Percentiles rank a stretch among this genome's conserved stretches.
These are phyloP conservation scores for Coemansia sp. DNA, from an alignment of 192 early-diverging fungal species.

Conservation along the genomic window DNA sequence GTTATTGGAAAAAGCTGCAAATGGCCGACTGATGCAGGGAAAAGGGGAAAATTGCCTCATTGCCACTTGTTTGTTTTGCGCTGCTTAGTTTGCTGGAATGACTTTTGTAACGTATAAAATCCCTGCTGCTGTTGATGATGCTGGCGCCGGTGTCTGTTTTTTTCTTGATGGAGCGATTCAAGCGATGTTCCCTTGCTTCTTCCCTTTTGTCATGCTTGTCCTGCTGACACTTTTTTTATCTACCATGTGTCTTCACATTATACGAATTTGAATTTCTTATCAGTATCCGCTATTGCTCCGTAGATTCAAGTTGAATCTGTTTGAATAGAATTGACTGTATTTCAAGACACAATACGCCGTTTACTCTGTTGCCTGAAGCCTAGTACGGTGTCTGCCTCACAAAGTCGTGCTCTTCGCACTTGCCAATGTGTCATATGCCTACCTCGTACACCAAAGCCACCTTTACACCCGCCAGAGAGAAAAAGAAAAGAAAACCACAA, in stretches of 20 bases:
- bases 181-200: background rate
- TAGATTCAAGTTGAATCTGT: background rate
- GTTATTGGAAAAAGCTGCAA: background rate
- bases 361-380: no score
- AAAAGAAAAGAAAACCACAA: background rate
- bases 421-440: slow-evolving; percentile 3
- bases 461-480: background rate
- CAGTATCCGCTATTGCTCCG: background rate
- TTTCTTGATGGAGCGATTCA: background rate
- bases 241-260: background rate
- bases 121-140: background rate
- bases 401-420: background rate
- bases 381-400: background rate
- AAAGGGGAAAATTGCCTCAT: background rate
- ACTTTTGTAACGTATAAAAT: background rate
- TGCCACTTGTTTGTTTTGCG: background rate
- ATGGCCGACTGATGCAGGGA: slow-evolving; percentile 1
- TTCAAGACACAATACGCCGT: background rate
- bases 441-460: background rate
- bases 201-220: background rate
- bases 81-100: background rate
- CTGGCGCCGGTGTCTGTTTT: no score
- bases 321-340: background rate
- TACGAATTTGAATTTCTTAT: background rate
- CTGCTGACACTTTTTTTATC: slow-evolving; percentile 6